phyloP scores from a whole-genome alignment of 2,329 filamentous ascomycete species.

The Alternaria solani region DNA sequence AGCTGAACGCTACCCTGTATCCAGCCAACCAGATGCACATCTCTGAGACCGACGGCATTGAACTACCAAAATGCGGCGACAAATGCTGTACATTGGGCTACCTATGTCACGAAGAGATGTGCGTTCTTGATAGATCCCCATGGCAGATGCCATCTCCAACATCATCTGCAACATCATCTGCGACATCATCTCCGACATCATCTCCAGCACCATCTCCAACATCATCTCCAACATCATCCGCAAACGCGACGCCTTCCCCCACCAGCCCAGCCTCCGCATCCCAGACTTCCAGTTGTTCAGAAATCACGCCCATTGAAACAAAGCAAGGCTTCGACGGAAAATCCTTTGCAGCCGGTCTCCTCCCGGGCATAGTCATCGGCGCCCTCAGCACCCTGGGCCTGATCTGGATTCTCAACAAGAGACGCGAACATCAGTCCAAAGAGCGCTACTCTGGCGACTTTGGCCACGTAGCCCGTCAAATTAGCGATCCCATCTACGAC shows the following conservation, averaged over 20 bases:
- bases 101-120: slow-evolving; percentile 64
- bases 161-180: slow-evolving; percentile 29
- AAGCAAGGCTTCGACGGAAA: slow-evolving; percentile 41
- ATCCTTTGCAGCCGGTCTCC: slow-evolving; percentile 51
- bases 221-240: slow-evolving; percentile 30
- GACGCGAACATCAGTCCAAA: slow-evolving; percentile 39
- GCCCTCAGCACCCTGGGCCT: slow-evolving; percentile 41
- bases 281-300: slow-evolving; percentile 36
- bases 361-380: slow-evolving; percentile 49
- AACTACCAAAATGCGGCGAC: slow-evolving; percentile 65
- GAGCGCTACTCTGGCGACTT: slow-evolving; percentile 50
- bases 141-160: slow-evolving; percentile 23
- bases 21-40: slow-evolving; percentile 72
- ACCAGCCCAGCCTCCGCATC: slow-evolving; percentile 43
- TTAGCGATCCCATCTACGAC: slow-evolving; percentile 52
- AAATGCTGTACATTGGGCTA: slow-evolving; percentile 78
- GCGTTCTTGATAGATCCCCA: slow-evolving; percentile 39
- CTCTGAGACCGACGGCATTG: slow-evolving; percentile 62
- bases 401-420: slow-evolving; percentile 48
- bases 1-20: slow-evolving; percentile 66
- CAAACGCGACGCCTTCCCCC: slow-evolving; percentile 34
- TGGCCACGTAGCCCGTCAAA: slow-evolving; percentile 47
- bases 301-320: slow-evolving; percentile 23
- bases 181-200: slow-evolving; percentile 49
- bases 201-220: slow-evolving; percentile 33